A percentile compares a stretch with the other conserved stretches of the same genome.
phyloP scores from a whole-genome alignment of 2,329 filamentous ascomycete species.

The Clarireedia homoeocarpa region DNA sequence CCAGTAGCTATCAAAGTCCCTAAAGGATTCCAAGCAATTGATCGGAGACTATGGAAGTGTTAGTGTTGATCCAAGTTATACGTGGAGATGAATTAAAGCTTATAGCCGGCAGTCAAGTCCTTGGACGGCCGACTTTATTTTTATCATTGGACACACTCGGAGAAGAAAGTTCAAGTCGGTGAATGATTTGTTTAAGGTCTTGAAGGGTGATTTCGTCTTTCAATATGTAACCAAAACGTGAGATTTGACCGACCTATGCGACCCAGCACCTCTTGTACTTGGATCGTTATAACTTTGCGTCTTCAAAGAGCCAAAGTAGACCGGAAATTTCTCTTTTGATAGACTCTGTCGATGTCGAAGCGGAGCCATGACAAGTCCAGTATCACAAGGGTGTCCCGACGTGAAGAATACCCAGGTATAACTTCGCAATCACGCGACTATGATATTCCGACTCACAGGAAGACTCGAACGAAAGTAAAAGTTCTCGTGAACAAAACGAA shows the following conservation, averaged over 20 bases:
- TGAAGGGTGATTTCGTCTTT: too few species aligned
- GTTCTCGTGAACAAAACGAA: background rate
- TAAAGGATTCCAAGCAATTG: conserved; percentile 82
- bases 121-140: too few species aligned
- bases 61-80: background rate
- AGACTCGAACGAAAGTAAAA: background rate
- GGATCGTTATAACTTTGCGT: conserved; percentile 63
- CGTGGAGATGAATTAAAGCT: background rate
- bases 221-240: background rate
- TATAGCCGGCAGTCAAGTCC: too few species aligned
- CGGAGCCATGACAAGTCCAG: conserved; percentile 19
- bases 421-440: background rate
- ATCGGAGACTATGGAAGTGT: conserved; percentile 51
- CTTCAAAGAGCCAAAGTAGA: conserved; percentile 59
- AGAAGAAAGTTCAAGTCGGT: too few species aligned
- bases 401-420: too few species aligned
- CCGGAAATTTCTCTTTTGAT: conserved; percentile 62
- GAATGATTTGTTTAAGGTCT: too few species aligned
- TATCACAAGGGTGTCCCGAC: background rate
- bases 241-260: conserved; percentile 45
- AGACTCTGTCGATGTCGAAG: conserved; percentile 43
- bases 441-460: background rate
- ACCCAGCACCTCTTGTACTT: conserved; percentile 43
- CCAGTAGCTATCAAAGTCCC: conserved; percentile 81
- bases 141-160: too few species aligned